Conservation (phyloP, 2,329 filamentous ascomycete species). For the Botrytis elliptica region DNA sequence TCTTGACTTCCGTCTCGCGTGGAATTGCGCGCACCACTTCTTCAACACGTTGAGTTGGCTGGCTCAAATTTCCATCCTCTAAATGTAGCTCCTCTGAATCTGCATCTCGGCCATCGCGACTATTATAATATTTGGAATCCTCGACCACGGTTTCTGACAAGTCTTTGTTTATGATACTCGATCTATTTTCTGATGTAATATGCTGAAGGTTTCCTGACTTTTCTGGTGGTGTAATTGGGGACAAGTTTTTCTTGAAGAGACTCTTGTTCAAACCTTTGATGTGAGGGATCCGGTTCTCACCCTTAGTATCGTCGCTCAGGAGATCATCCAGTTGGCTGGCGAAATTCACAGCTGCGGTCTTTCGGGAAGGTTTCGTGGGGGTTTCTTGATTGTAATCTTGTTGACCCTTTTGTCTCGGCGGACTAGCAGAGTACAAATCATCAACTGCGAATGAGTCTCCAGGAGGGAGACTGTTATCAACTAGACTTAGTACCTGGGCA, state of each 20-base stretch:
- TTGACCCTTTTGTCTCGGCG: neutral
- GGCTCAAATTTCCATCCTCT: neutral
- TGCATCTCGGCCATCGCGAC: neutral
- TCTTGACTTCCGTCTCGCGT: neutral
- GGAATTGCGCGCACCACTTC: neutral
- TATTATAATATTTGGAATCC: neutral
- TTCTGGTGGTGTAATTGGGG: neutral
- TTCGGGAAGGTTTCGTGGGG: neutral
- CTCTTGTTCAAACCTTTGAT: neutral
- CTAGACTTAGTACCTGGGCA: neutral
- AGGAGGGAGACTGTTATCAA: neutral
- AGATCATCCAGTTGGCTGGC: slow-evolving; percentile 7
- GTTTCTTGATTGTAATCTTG: neutral
- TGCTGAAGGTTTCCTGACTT: neutral
- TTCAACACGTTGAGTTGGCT: neutral
- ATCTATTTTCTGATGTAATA: neutral
- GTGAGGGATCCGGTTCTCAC: neutral
- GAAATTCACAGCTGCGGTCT: neutral
- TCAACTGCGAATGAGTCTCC: neutral
- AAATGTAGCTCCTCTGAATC: neutral
- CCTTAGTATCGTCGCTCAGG: neutral
- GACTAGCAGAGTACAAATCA: slow-evolving; percentile 19
- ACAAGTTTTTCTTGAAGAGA: neutral
- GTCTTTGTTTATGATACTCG: neutral
- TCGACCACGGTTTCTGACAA: neutral